Base-by-base conservation (phyloP, 768 basidiomycete species). In the Agaricus bisporus region DNA sequence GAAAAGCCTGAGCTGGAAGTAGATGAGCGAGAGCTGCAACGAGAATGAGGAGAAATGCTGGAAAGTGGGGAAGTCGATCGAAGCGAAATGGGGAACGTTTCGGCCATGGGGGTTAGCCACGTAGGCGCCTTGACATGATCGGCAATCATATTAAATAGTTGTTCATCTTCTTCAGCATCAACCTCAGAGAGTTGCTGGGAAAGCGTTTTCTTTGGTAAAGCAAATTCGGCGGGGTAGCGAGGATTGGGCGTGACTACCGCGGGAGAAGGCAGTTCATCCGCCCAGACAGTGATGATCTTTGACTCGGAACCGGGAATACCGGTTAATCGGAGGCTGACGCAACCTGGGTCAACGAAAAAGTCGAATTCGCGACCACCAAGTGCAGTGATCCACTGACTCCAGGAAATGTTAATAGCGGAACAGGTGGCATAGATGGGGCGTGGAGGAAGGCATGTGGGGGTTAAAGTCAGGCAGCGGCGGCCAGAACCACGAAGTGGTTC, bases 301-400 rank as follows among this genome's bases (percentile, higher is more conserved):
- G 53, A 54, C 53, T 54, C 47, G 53, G 53, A 41, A 51, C 71
- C 66, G 26, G 65, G 62, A 39, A 57, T 53, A 41, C 64, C 64
- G 41, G 69, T 67, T 63, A 77, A 74, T 56, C 85, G 86, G 58
- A 88, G 70, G 55, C 84, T 84, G 58, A 91, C 80, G 64, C 80
- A 83, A 56, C 87, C 88, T 58, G 89, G 89, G 66, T 91, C 86
- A 60, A 89, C 78, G 68, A 87, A 85, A 56, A 91, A 77, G 67
- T 91, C 88, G 63, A 91, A 83, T 69, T 86, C 85, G 54, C 72
- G 69, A 59, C 79, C 76, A 10, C 88, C 87, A 43, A 91, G 79
- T 54, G 78, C 72, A 43, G 75, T 60, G 50, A 89, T 86, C 89
- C 89, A 91, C 64, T 87, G 81, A 54, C 83, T 82, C 89, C 89